These are phyloP conservation scores for Penicillium sp. DNA, from an alignment of 2,329 filamentous ascomycete species.

Conservation along the genomic window DNA sequence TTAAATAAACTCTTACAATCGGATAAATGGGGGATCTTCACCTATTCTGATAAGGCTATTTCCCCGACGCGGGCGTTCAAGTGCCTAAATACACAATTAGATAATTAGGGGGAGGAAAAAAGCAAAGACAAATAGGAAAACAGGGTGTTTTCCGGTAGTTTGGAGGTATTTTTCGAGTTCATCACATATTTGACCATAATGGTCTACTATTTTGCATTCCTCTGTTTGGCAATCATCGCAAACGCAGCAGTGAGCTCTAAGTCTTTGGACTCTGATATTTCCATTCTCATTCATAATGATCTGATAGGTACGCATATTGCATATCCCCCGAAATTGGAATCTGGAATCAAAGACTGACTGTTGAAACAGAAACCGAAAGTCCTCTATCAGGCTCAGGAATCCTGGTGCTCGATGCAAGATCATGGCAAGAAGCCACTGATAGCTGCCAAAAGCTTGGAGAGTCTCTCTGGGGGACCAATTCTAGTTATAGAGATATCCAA, in stretches of 20 bases:
- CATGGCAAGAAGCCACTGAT: conserved; percentile 15
- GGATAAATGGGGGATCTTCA: conserved; percentile 8
- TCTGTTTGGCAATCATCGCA: conserved; percentile 6
- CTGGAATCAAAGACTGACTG: neutral
- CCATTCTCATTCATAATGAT: conserved; percentile 25
- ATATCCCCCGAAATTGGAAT: neutral
- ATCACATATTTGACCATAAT: conserved; percentile 2
- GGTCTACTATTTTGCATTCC: conserved; percentile 4
- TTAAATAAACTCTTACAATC: neutral
- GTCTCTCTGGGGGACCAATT: conserved; percentile 12
- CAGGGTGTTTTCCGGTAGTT: neutral
- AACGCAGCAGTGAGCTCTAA: conserved; percentile 13
- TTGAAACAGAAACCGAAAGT: conserved; percentile 16
- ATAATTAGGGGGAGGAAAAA: too few species aligned
- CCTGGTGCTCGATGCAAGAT: conserved; percentile 18
- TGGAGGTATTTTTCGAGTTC: too few species aligned
- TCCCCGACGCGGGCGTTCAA: conserved; percentile 16
- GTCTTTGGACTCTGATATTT: conserved; percentile 17
- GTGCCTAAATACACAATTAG: conserved; percentile 2
- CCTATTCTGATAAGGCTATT: conserved; percentile 3
- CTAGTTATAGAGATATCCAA: conserved; percentile 3
- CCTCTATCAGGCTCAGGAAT: conserved; percentile 17
- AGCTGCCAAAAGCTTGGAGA: conserved; percentile 19
- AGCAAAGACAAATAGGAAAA: neutral
- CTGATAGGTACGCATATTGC: conserved; percentile 9